Percentiles rank a stretch among this genome's conserved stretches.
Conservation (phyloP, 148 eudicot genomes). For the Gaultheria prostrata region DNA sequence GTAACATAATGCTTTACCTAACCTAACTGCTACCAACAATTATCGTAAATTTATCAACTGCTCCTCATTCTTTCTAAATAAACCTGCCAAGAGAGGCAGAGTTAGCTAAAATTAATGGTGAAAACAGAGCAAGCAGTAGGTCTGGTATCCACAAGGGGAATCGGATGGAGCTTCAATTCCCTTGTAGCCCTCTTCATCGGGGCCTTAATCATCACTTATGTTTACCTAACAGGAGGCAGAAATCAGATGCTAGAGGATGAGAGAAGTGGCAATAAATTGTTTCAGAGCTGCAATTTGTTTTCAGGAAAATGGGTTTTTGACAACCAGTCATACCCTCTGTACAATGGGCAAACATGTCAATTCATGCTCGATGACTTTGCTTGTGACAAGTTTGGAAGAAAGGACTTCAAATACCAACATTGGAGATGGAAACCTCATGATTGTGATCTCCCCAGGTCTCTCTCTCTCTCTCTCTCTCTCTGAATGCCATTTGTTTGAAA, state of each 20-base stretch:
- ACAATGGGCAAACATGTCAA: constrained; percentile 45
- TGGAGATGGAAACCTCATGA: constrained; percentile 81
- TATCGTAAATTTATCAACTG: background rate
- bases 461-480: background rate
- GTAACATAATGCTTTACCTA: background rate
- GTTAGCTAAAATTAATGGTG: background rate
- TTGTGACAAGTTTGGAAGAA: constrained; percentile 59
- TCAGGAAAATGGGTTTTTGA: constrained; percentile 71
- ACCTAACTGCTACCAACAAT: background rate
- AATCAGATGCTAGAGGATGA: background rate
- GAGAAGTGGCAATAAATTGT: background rate
- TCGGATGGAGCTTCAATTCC: constrained; percentile 25
- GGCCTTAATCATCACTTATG: constrained; percentile 14
- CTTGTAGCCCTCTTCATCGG: constrained; percentile 17
- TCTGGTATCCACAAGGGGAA: background rate
- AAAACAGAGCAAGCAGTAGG: background rate
- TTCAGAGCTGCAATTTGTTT: constrained; percentile 39
- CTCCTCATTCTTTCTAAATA: background rate
- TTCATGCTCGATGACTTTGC: constrained; percentile 51
- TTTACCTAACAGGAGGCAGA: background rate
- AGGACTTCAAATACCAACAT: constrained; percentile 53
- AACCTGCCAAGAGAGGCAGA: background rate
- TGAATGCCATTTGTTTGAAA: too few relatives aligned
- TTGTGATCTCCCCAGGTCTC: constrained; percentile 74
- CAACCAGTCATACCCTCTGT: constrained; percentile 47